phyloP scores from a whole-genome alignment of 305 asterid species.

The Plantago lanceolata region DNA sequence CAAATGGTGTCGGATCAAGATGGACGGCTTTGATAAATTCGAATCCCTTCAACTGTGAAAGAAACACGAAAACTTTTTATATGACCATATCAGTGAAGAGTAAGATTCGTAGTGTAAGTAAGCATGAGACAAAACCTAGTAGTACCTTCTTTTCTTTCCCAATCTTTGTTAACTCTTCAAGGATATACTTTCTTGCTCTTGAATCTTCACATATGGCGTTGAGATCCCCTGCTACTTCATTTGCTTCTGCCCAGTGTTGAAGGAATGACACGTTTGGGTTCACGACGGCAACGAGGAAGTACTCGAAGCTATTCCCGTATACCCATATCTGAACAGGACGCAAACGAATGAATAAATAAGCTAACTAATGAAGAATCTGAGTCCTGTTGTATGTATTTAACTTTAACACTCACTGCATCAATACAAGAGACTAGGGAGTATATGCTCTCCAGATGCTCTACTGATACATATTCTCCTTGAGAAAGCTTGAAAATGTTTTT shows the following conservation, averaged over 20 bases:
- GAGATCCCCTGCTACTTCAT: constrained; percentile 44
- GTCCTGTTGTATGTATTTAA: background rate
- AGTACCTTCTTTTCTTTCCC: constrained; percentile 82
- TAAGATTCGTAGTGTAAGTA: background rate
- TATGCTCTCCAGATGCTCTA: constrained; percentile 67
- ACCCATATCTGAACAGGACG: constrained; percentile 58
- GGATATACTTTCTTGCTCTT: constrained; percentile 42
- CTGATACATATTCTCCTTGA: constrained; percentile 83
- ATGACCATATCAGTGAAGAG: background rate
- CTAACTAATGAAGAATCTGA: background rate
- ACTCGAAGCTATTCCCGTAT: constrained; percentile 73
- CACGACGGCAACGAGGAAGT: constrained; percentile 73
- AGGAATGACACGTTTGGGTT: constrained; percentile 63
- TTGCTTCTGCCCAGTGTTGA: constrained; percentile 55
- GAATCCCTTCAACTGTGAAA: constrained; percentile 68
- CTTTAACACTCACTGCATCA: constrained; percentile 45
- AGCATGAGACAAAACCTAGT: constrained; percentile 8
- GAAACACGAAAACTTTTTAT: background rate
- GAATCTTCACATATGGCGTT: constrained; percentile 45
- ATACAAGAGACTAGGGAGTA: constrained; percentile 50
- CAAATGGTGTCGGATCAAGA: constrained; percentile 65
- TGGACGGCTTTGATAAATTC: constrained; percentile 63
- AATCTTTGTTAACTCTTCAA: constrained; percentile 48
- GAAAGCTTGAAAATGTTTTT: constrained; percentile 90
- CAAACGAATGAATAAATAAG: background rate